A percentile compares a stretch with the other conserved stretches of the same genome.
Conservation (phyloP, 2,329 filamentous ascomycete genomes). For the Parascedosporium putredinis region DNA sequence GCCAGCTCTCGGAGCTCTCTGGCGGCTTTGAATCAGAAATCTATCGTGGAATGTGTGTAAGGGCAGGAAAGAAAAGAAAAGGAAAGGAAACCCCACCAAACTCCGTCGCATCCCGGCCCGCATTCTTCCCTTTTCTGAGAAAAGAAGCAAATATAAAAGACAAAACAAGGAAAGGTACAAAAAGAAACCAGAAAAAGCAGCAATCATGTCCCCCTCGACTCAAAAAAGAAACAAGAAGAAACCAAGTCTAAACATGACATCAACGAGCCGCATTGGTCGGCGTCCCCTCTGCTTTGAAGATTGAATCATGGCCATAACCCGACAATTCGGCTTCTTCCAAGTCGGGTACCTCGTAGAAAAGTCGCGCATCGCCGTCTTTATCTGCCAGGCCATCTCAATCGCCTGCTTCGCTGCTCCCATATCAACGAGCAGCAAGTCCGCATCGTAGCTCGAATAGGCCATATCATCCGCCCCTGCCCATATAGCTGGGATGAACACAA, state of each 20-base stretch:
- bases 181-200: not conserved
- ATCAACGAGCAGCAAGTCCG: not conserved
- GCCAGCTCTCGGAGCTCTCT: not conserved
- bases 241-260: not conserved
- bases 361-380: constrained; percentile 22
- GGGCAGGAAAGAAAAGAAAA: too few species aligned
- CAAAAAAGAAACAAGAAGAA: not conserved
- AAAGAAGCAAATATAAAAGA: not conserved
- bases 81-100: not conserved
- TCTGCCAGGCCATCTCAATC: constrained; percentile 25
- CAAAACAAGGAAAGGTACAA: not conserved
- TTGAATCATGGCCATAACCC: constrained; percentile 20
- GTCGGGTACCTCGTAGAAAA: constrained; percentile 19
- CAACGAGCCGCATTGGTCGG: too few species aligned
- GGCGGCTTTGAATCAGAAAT: not conserved
- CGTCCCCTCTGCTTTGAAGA: not conserved
- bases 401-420: constrained; percentile 13
- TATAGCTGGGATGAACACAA: constrained; percentile 33
- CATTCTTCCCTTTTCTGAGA: not conserved
- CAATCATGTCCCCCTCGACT: too few species aligned
- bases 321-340: constrained; percentile 27
- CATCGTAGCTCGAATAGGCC: not conserved
- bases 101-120: not conserved
- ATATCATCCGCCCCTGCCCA: constrained; percentile 13
- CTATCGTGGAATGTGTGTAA: not conserved